phyloP scores from a whole-genome alignment of 148 eudicot genomes.

The Rhododendron ovatum region DNA sequence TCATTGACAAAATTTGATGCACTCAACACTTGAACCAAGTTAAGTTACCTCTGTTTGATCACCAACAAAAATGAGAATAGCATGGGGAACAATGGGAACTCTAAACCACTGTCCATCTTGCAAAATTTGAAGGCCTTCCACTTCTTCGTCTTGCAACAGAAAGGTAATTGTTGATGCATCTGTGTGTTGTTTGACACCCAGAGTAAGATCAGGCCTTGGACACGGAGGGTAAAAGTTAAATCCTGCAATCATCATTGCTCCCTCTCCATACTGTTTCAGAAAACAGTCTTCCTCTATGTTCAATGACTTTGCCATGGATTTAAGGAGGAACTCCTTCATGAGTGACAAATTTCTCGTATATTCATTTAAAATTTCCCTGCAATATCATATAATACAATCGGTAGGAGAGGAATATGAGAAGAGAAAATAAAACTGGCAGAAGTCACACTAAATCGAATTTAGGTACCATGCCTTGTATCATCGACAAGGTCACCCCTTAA shows the following conservation, averaged over 20 bases:
- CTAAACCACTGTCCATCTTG: slow-evolving; percentile 30
- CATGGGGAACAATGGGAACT: slow-evolving; percentile 28
- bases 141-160: slow-evolving; percentile 30
- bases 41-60: slow-evolving; percentile 26
- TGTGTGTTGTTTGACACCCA: slow-evolving; percentile 30
- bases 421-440: too few species aligned
- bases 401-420: too few species aligned
- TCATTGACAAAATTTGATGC: neutral
- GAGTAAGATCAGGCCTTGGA: slow-evolving; percentile 23
- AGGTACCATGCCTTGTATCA: too few species aligned
- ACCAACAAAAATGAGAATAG: slow-evolving; percentile 28
- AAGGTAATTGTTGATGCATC: slow-evolving; percentile 29
- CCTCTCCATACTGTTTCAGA: slow-evolving; percentile 26
- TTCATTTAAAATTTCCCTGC: slow-evolving; percentile 26
- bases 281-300: slow-evolving; percentile 29
- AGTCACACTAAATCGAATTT: too few species aligned
- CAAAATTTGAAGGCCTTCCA: slow-evolving; percentile 28
- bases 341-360: slow-evolving; percentile 12
- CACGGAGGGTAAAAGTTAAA: slow-evolving; percentile 32
- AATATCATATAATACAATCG: neutral
- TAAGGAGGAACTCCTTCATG: slow-evolving; percentile 19
- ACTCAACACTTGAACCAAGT: neutral
- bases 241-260: slow-evolving; percentile 16
- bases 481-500: too few species aligned
- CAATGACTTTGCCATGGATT: slow-evolving; percentile 30